Evolutionary conservation across 257 asterid genomes (phyloP).

Genomic region (Plantago elongata): DNA sequence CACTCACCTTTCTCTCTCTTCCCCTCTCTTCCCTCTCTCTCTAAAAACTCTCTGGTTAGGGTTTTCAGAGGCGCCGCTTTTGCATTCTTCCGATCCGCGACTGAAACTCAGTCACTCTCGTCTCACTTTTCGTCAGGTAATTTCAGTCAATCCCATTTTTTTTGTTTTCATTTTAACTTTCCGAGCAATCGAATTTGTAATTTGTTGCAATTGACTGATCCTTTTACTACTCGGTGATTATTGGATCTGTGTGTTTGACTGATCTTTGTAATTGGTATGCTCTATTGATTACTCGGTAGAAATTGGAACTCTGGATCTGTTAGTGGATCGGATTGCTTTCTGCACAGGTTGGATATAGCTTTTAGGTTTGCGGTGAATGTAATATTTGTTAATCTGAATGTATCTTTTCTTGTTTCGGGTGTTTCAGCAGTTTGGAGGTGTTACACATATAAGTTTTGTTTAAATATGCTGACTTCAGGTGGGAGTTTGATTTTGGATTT

Average conservation of each 20-base stretch:
- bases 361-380: neutral
- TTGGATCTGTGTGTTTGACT: slow-evolving; percentile 22
- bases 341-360: neutral
- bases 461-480: neutral
- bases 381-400: neutral
- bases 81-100: slow-evolving; percentile 24
- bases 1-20: neutral
- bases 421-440: neutral
- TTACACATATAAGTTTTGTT: neutral
- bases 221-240: slow-evolving; percentile 5
- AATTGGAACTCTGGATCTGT: neutral
- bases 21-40: slow-evolving; percentile 20
- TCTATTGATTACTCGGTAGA: neutral
- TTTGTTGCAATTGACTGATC: slow-evolving; percentile 6
- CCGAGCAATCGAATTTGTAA: neutral
- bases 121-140: slow-evolving; percentile 22
- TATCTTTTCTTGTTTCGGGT: neutral
- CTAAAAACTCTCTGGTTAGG: slow-evolving; percentile 27
- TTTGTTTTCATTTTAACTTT: neutral
- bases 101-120: slow-evolving; percentile 17
- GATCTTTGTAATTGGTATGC: slow-evolving; percentile 9
- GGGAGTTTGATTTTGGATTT: neutral
- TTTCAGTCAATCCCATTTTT: slow-evolving; percentile 1
- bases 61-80: slow-evolving; percentile 36
- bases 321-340: slow-evolving; percentile 13